Evolutionary conservation across 495 filamentous ascomycete species (phyloP).

Genomic region (Lentithecium fluviatile): DNA sequence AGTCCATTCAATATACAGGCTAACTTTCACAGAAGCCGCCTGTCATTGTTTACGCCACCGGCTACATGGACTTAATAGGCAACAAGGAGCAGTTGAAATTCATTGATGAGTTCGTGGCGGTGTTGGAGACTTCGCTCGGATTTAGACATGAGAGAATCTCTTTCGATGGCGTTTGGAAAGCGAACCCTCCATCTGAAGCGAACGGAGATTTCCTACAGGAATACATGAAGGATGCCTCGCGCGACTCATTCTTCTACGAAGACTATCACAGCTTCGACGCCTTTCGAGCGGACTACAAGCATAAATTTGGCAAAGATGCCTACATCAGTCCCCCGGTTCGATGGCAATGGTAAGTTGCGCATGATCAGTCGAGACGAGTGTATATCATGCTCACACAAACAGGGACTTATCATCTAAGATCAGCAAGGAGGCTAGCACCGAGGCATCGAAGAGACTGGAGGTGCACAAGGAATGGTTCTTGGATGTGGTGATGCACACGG

Average conservation of each 20-base stretch:
- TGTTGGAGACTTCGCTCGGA: too few species aligned
- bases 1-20: too few species aligned
- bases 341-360: conserved; percentile 31
- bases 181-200: background rate
- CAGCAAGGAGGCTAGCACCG: background rate
- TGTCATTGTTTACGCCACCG: too few species aligned
- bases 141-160: too few species aligned
- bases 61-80: too few species aligned
- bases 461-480: background rate
- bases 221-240: conserved; percentile 8
- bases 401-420: background rate
- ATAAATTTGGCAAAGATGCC: conserved; percentile 14
- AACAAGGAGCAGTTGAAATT: too few species aligned
- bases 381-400: background rate
- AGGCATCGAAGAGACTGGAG: background rate
- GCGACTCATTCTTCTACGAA: conserved; percentile 34
- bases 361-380: background rate
- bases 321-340: conserved; percentile 29
- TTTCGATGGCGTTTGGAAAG: background rate
- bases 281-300: conserved; percentile 32
- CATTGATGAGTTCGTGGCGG: too few species aligned
- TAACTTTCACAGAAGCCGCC: too few species aligned
- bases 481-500: background rate
- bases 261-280: conserved; percentile 36
- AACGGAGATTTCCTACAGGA: background rate